Evolutionary conservation across 495 filamentous ascomycete species (phyloP).

Genomic region (Friedmanniomyces simplex): DNA sequence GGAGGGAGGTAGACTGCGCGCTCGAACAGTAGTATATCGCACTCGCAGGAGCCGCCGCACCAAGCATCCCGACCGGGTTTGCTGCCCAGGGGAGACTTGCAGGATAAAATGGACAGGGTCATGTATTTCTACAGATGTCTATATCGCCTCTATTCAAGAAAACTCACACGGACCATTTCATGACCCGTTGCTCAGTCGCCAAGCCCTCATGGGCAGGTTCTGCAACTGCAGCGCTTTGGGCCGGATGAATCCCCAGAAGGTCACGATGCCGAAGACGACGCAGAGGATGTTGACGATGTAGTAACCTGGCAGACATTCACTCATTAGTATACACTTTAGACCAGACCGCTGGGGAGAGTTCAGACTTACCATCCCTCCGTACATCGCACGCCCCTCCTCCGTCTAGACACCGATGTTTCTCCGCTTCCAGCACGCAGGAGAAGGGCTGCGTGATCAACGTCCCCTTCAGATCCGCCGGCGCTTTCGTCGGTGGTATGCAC

Average conservation of each 20-base stretch:
- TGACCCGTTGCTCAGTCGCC: constrained; percentile 44
- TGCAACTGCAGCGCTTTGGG: constrained; percentile 75
- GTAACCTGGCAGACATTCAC: constrained; percentile 86
- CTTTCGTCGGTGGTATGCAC: constrained; percentile 51
- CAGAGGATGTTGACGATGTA: constrained; percentile 94
- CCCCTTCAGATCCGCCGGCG: constrained; percentile 41
- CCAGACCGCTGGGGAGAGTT: too few species aligned
- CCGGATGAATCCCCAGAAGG: constrained; percentile 74
- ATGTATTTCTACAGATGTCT: constrained; percentile 33
- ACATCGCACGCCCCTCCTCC: constrained; percentile 70
- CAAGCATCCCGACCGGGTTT: too few species aligned
- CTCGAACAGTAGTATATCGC: too few species aligned
- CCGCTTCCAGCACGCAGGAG: constrained; percentile 73
- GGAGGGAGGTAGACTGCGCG: too few species aligned
- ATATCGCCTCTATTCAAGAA: constrained; percentile 24
- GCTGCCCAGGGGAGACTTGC: too few species aligned
- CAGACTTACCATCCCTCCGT: constrained; percentile 50
- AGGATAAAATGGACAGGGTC: too few species aligned
- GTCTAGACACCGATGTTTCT: constrained; percentile 68
- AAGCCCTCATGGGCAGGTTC: constrained; percentile 71
- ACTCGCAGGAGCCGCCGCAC: too few species aligned
- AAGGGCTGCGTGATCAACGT: constrained; percentile 61
- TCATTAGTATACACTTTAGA: constrained; percentile 76
- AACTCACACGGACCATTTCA: constrained; percentile 47
- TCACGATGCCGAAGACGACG: constrained; percentile 69